These are phyloP conservation scores for Debaryomyces prosopidis DNA, from an alignment of 805 yeast species.

Conservation along the genomic window DNA sequence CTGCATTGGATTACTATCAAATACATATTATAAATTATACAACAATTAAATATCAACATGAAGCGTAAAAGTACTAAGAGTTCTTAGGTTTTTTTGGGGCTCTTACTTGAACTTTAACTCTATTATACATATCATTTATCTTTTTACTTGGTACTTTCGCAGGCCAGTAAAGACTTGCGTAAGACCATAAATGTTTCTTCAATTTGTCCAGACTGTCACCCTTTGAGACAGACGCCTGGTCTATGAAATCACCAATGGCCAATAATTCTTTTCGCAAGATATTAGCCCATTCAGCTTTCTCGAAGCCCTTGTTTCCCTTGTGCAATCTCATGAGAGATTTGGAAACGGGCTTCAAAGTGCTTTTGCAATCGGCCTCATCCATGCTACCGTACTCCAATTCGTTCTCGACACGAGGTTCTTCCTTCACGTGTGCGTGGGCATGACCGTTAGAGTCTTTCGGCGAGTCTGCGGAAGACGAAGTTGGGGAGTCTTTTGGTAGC, in stretches of 20 bases:
- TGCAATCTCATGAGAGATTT: slow-evolving; percentile 65
- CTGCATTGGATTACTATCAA: background rate
- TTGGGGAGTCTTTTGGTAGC: slow-evolving; percentile 6
- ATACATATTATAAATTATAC: background rate
- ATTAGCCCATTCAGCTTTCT: slow-evolving; percentile 75
- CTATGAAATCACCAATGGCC: slow-evolving; percentile 72
- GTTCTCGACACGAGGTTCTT: slow-evolving; percentile 17
- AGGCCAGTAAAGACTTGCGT: slow-evolving; percentile 86
- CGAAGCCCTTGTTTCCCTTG: slow-evolving; percentile 71
- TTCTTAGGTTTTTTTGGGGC: slow-evolving; percentile 7
- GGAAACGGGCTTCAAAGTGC: slow-evolving; percentile 62
- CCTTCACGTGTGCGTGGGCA: slow-evolving; percentile 8
- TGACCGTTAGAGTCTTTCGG: slow-evolving; percentile 3
- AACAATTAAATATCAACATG: background rate
- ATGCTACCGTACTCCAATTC: slow-evolving; percentile 68
- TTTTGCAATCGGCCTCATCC: slow-evolving; percentile 73
- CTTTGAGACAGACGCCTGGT: slow-evolving; percentile 9
- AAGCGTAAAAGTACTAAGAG: background rate
- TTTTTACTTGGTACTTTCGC: slow-evolving; percentile 73
- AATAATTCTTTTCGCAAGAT: slow-evolving; percentile 66
- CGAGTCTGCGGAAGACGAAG: slow-evolving; percentile 1
- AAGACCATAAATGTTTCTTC: slow-evolving; percentile 77
- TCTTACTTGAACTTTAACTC: slow-evolving; percentile 38
- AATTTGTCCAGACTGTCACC: slow-evolving; percentile 37
- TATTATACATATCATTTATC: slow-evolving; percentile 73